Evolutionary conservation across 768 basidiomycete species (phyloP).

Genomic region (Hypsizygus marmoreus): DNA sequence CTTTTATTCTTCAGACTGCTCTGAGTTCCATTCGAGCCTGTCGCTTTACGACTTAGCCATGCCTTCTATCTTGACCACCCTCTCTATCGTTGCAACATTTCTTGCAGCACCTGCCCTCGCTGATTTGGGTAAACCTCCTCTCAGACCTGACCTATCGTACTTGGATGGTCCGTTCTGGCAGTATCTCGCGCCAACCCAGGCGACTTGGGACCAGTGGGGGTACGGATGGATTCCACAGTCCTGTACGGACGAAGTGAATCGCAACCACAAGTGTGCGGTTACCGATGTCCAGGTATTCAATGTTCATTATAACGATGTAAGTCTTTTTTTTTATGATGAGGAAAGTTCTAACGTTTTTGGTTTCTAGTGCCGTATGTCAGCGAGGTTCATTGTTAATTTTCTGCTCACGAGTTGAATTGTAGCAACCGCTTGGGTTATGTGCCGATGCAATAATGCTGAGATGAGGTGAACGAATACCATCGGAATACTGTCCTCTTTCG

Average conservation of each 20-base stretch:
- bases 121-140: background rate
- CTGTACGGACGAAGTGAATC: background rate
- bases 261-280: background rate
- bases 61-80: no score
- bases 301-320: constrained; percentile 1
- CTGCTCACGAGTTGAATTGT: no score
- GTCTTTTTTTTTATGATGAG: no score
- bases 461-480: no score
- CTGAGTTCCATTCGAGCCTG: no score
- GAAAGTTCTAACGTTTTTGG: no score
- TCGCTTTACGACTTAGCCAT: no score
- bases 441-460: background rate
- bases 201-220: background rate
- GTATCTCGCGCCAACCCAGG: background rate
- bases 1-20: no score
- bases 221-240: background rate
- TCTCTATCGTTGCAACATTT: no score
- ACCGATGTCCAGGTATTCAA: background rate
- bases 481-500: background rate
- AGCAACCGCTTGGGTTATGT: constrained; percentile 1
- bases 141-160: background rate
- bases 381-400: no score
- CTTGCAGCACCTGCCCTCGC: no score
- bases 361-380: no score
- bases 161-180: background rate